These are phyloP conservation scores for Setomelanomma holmii DNA, from an alignment of 2,329 filamentous ascomycete species.

Conservation along the genomic window DNA sequence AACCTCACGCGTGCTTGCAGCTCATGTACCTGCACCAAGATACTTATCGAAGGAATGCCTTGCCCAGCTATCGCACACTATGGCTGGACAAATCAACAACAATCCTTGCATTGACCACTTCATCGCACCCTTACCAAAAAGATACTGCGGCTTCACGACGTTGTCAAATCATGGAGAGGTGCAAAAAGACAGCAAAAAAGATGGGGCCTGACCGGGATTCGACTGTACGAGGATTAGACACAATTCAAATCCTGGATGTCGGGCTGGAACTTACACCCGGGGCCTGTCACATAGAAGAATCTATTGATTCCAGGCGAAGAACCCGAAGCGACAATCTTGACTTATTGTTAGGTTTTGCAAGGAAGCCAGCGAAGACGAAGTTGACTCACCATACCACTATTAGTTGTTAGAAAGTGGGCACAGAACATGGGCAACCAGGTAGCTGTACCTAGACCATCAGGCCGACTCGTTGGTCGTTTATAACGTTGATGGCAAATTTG, in stretches of 20 bases:
- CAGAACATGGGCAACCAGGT: neutral
- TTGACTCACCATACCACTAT: neutral
- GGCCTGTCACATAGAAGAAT: conserved; percentile 44
- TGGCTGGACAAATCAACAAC: no score
- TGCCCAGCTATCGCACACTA: no score
- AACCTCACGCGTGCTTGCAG: no score
- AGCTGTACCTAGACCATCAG: conserved; percentile 33
- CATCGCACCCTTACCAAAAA: no score
- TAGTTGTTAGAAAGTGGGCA: neutral
- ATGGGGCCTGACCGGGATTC: conserved; percentile 42
- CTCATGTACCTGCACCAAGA: no score
- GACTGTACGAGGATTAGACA: conserved; percentile 14
- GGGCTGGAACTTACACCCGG: conserved; percentile 32
- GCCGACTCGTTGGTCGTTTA: conserved; percentile 16
- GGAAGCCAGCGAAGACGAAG: neutral
- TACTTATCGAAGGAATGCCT: no score
- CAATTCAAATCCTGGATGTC: neutral
- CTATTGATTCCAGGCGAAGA: conserved; percentile 28
- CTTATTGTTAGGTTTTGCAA: neutral
- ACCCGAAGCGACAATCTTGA: conserved; percentile 40
- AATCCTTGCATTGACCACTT: no score
- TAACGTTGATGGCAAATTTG: conserved; percentile 12
- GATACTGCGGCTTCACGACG: no score
- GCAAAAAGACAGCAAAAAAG: conserved; percentile 4
- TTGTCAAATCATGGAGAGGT: neutral